phyloP scores from a whole-genome alignment of 148 eudicot genomes.

The Cornus florida region DNA sequence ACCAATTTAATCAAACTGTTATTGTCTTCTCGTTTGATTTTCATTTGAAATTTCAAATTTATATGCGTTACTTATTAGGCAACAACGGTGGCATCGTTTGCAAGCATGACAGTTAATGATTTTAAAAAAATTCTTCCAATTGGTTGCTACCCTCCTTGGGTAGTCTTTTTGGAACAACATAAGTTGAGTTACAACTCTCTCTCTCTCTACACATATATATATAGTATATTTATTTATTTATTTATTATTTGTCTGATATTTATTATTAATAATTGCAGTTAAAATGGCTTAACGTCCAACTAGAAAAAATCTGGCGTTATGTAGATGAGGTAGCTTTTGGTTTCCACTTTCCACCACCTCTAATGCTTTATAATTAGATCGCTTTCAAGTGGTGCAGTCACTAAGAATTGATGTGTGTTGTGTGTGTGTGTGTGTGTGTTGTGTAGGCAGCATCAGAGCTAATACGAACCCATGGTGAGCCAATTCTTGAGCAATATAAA shows the following conservation, averaged over 20 bases:
- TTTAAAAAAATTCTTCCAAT: conserved; percentile 65
- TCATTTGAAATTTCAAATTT: conserved; percentile 2
- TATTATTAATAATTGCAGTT: conserved; percentile 42
- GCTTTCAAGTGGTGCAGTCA: too few relatives aligned
- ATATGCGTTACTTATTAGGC: conserved; percentile 36
- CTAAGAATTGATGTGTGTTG: too few relatives aligned
- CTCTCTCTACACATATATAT: background rate
- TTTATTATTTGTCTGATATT: background rate
- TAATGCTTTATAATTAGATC: background rate
- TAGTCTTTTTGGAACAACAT: conserved; percentile 65
- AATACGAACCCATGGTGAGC: conserved; percentile 71
- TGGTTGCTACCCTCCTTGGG: conserved; percentile 72
- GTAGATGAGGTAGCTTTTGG: conserved; percentile 55
- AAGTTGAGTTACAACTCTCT: conserved; percentile 46
- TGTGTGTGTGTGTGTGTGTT: background rate
- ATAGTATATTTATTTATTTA: too few relatives aligned
- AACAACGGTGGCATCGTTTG: conserved; percentile 55
- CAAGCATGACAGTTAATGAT: conserved; percentile 70
- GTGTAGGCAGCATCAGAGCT: conserved; percentile 86
- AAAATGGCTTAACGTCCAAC: conserved; percentile 72
- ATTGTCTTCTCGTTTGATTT: background rate
- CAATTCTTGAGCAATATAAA: conserved; percentile 79
- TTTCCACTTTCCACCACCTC: background rate
- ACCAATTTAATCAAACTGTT: conserved; percentile 3
- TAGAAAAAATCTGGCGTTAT: conserved; percentile 85